Conservation (phyloP, 2,329 filamentous ascomycete genomes). For the Neodidymelliopsis sp. region DNA sequence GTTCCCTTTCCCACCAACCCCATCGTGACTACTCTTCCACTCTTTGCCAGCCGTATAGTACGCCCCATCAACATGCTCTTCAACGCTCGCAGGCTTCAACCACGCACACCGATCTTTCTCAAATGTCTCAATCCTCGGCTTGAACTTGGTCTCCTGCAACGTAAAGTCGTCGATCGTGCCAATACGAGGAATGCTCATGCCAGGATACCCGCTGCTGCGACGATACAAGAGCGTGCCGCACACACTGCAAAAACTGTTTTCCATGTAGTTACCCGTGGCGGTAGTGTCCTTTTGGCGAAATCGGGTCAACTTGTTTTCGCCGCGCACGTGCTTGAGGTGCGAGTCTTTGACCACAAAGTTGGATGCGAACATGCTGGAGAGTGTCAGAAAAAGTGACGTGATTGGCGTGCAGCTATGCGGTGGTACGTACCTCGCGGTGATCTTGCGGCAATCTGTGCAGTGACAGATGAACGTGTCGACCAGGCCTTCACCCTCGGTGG, state of each 20-base stretch:
- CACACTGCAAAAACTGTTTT: conserved; percentile 66
- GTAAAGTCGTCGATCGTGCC: conserved; percentile 69
- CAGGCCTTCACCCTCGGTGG: conserved; percentile 56
- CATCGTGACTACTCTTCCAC: conserved; percentile 24
- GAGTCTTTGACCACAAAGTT: conserved; percentile 61
- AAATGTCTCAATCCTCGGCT: conserved; percentile 62
- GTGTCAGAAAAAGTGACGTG: background rate
- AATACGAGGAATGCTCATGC: conserved; percentile 58
- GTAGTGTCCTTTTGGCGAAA: conserved; percentile 54
- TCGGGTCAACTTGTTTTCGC: conserved; percentile 57
- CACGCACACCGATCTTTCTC: conserved; percentile 61
- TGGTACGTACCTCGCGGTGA: conserved; percentile 17
- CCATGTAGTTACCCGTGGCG: conserved; percentile 56
- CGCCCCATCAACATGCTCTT: conserved; percentile 20
- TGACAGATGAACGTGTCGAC: conserved; percentile 65
- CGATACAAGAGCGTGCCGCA: conserved; percentile 71
- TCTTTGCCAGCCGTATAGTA: conserved; percentile 19
- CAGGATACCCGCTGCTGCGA: conserved; percentile 54
- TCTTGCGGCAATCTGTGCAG: conserved; percentile 63
- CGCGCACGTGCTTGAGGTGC: conserved; percentile 59
- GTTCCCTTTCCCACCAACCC: conserved; percentile 10
- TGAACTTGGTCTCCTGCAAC: conserved; percentile 64
- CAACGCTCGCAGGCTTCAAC: conserved; percentile 32
- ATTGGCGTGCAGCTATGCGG: background rate
- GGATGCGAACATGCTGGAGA: conserved; percentile 60